Percentiles rank a stretch among this genome's conserved stretches.
These are phyloP conservation scores for Raddia guianensis DNA, from an alignment of 176 grass and related monocot species.

Conservation along the genomic window DNA sequence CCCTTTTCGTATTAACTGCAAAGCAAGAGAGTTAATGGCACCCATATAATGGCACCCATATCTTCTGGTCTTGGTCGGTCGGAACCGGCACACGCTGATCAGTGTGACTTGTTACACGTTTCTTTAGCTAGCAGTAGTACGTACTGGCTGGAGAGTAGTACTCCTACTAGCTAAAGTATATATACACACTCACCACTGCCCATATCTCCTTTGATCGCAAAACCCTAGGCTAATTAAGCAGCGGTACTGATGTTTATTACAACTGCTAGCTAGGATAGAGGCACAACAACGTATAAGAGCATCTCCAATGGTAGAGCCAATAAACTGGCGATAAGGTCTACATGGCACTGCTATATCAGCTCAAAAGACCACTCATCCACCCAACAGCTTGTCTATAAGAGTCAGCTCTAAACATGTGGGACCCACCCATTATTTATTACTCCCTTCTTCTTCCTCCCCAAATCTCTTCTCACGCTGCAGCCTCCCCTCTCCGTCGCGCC, in stretches of 20 bases:
- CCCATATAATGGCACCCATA: conserved; percentile 44
- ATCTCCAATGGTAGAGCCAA: too few species aligned
- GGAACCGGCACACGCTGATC: conserved; percentile 25
- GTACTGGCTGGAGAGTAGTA: background rate
- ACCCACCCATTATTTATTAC: too few species aligned
- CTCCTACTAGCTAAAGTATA: background rate
- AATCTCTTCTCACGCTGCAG: too few species aligned
- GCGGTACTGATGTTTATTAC: background rate
- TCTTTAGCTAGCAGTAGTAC: background rate
- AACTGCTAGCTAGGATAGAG: background rate
- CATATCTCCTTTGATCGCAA: conserved; percentile 9
- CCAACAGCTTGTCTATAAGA: too few species aligned
- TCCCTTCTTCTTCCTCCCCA: too few species aligned
- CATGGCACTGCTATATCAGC: too few species aligned
- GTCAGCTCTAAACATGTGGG: too few species aligned
- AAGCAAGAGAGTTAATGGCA: conserved; percentile 36
- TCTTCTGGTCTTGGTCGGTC: conserved; percentile 48
- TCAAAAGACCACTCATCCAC: too few species aligned
- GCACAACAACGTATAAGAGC: background rate
- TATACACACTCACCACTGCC: background rate
- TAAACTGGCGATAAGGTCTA: too few species aligned
- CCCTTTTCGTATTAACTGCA: conserved; percentile 30
- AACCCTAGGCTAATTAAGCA: conserved; percentile 27
- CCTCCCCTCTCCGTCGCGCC: too few species aligned
- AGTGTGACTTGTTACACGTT: conserved; percentile 35